These are phyloP conservation scores for Aspergillus hortae DNA, from an alignment of 2,329 filamentous ascomycete species.

Conservation along the genomic window DNA sequence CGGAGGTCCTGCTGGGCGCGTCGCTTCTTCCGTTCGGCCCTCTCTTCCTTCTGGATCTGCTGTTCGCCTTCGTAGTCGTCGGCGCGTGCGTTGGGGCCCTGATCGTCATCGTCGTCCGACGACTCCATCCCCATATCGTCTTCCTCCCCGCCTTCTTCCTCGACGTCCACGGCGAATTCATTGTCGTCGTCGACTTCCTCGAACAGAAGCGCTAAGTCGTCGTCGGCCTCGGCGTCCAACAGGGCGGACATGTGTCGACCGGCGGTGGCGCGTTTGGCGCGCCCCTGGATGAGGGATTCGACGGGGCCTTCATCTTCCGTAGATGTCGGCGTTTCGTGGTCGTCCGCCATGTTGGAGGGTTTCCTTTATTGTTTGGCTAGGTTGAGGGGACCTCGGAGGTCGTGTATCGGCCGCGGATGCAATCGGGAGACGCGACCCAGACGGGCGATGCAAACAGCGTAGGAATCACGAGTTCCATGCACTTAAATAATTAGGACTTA, in stretches of 20 bases:
- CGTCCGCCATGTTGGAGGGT: conserved; percentile 19
- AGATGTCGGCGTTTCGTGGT: conserved; percentile 19
- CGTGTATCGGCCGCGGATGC: too few species aligned
- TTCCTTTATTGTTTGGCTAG: neutral
- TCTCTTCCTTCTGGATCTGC: conserved; percentile 74
- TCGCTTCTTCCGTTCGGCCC: conserved; percentile 72
- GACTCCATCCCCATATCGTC: conserved; percentile 85
- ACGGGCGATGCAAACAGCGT: too few species aligned
- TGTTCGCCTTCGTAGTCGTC: conserved; percentile 84
- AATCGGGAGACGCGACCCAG: too few species aligned
- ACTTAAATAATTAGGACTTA: too few species aligned
- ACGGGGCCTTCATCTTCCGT: conserved; percentile 27
- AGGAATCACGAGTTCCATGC: too few species aligned
- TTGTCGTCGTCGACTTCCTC: conserved; percentile 61
- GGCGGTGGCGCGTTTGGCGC: conserved; percentile 73
- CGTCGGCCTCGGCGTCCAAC: conserved; percentile 71
- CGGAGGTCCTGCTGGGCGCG: conserved; percentile 73
- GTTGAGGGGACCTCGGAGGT: too few species aligned
- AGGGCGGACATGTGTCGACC: conserved; percentile 80
- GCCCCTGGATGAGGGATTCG: conserved; percentile 39
- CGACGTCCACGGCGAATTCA: conserved; percentile 36
- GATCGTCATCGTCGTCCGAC: conserved; percentile 76
- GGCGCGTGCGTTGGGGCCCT: conserved; percentile 50
- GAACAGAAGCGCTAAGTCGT: conserved; percentile 58
- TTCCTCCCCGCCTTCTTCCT: conserved; percentile 50